Conservation (phyloP, 441 rosid genomes). For the Populus tomentosa region DNA sequence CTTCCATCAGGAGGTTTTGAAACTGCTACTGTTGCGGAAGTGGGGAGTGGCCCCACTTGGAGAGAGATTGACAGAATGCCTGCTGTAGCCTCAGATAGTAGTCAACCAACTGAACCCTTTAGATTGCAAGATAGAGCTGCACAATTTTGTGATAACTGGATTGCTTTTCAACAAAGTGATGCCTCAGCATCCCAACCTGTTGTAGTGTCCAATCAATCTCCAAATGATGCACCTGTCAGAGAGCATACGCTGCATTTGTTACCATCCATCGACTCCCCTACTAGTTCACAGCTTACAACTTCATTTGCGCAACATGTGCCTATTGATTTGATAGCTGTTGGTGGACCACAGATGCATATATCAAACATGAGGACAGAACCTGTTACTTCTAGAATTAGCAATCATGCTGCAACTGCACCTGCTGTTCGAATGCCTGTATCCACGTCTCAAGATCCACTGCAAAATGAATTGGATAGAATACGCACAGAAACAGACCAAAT, state of each 20-base stretch:
- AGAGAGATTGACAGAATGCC: background rate
- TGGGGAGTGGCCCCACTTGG: background rate
- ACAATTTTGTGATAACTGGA: conserved; percentile 21
- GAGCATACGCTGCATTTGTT: background rate
- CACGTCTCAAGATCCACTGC: conserved; percentile 56
- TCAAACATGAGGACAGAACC: conserved; percentile 22
- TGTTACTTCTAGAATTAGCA: conserved; percentile 19
- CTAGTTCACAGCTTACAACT: conserved; percentile 16
- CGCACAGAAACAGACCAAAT: conserved; percentile 43
- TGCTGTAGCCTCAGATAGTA: conserved; percentile 9
- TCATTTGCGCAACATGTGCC: conserved; percentile 21
- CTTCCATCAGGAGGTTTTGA: background rate
- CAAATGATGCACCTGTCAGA: conserved; percentile 15
- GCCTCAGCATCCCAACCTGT: conserved; percentile 19
- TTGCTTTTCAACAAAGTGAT: conserved; percentile 32
- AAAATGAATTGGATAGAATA: conserved; percentile 72
- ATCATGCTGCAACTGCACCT: conserved; percentile 23
- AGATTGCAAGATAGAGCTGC: conserved; percentile 29
- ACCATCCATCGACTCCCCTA: conserved; percentile 12
- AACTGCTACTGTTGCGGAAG: background rate
- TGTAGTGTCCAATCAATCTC: conserved; percentile 22
- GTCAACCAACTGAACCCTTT: conserved; percentile 22
- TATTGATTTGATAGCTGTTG: conserved; percentile 5
- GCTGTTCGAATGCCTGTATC: conserved; percentile 35
- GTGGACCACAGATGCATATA: conserved; percentile 14